phyloP scores from a whole-genome alignment of 345 rosid genomes.

The Salix viminalis region DNA sequence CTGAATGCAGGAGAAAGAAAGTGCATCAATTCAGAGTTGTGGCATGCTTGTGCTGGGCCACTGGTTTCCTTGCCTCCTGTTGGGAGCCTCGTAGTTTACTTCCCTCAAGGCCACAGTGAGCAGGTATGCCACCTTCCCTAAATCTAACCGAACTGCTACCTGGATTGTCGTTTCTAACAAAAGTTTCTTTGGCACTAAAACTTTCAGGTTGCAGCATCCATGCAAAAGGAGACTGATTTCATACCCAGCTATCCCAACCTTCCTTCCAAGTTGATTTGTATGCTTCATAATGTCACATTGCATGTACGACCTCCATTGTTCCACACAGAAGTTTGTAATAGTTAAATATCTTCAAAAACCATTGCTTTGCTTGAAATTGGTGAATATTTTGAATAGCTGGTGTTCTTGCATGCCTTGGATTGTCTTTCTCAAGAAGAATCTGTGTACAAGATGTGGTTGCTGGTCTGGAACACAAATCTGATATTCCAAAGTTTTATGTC shows the following conservation, averaged over 20 bases:
- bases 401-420: background rate
- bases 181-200: conserved; percentile 6
- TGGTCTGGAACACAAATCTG: background rate
- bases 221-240: conserved; percentile 67
- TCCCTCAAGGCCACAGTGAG: conserved; percentile 98
- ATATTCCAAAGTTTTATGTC: background rate
- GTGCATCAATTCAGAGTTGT: conserved; percentile 73
- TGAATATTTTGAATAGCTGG: background rate
- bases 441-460: background rate
- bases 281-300: conserved; percentile 62
- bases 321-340: background rate
- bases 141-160: conserved; percentile 2
- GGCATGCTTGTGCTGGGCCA: conserved; percentile 99
- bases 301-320: conserved; percentile 43
- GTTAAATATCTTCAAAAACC: background rate
- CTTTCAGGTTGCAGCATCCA: conserved; percentile 70
- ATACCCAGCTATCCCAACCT: conserved; percentile 76
- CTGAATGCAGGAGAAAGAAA: conserved; percentile 71
- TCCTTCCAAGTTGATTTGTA: conserved; percentile 64
- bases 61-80: conserved; percentile 86
- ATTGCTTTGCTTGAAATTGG: background rate
- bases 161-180: conserved; percentile 15
- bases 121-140: conserved; percentile 47
- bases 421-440: background rate
- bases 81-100: conserved; percentile 92